phyloP scores from a whole-genome alignment of 2,329 filamentous ascomycete genomes.

The Cryphonectria naterciae region DNA sequence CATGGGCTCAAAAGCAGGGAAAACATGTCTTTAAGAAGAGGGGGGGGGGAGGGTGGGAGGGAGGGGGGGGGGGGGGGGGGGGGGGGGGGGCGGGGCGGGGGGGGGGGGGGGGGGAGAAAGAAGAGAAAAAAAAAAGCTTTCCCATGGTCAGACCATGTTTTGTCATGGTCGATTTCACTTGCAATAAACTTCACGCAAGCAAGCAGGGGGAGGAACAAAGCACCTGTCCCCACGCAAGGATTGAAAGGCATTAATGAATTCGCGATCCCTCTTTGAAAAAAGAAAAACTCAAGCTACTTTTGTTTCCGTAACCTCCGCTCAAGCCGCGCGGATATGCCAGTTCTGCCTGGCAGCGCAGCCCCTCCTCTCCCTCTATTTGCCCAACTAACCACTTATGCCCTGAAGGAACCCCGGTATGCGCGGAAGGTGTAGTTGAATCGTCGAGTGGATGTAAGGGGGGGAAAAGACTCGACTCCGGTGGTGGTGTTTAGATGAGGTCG shows the following conservation, averaged over 20 bases:
- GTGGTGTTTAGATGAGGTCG: slow-evolving; percentile 49
- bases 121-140: too few relatives aligned
- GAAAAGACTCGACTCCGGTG: slow-evolving; percentile 23
- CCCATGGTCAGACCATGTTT: slow-evolving; percentile 6
- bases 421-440: slow-evolving; percentile 26
- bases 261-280: slow-evolving; percentile 20
- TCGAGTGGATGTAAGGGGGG: slow-evolving; percentile 24
- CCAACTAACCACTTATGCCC: slow-evolving; percentile 29
- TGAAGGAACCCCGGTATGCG: slow-evolving; percentile 23
- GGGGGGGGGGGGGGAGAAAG: too few relatives aligned
- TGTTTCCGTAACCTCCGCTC: slow-evolving; percentile 25
- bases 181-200: slow-evolving; percentile 20
- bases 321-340: slow-evolving; percentile 24
- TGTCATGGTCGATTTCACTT: slow-evolving; percentile 27
- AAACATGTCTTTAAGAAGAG: too few relatives aligned
- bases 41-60: too few relatives aligned
- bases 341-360: slow-evolving; percentile 26
- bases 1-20: too few relatives aligned
- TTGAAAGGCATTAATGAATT: slow-evolving; percentile 30
- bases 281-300: slow-evolving; percentile 28
- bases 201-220: slow-evolving; percentile 19
- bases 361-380: slow-evolving; percentile 31
- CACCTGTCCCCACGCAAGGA: slow-evolving; percentile 19
- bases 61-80: too few relatives aligned
- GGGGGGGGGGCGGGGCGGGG: too few relatives aligned